A percentile compares a stretch with the other conserved stretches of the same genome.
Evolutionary conservation across 1,284 basidiomycete species (phyloP).

Genomic region (Kwoniella shivajii): DNA sequence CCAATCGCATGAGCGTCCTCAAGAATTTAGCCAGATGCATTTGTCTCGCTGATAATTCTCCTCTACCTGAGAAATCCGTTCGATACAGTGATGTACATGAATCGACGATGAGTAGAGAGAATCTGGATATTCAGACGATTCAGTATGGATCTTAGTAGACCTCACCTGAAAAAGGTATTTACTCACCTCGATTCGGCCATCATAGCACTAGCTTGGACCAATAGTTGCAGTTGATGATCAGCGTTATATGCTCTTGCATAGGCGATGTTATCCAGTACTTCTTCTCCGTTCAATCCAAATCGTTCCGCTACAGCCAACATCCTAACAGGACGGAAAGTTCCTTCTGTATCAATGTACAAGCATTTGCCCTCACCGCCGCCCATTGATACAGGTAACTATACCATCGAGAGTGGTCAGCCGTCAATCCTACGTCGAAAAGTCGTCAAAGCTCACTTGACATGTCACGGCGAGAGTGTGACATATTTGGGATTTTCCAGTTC

Average conservation of each 20-base stretch:
- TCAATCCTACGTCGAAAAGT: constrained; percentile 1
- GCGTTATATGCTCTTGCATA: constrained; percentile 99
- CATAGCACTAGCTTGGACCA: constrained; percentile 90
- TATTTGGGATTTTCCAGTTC: constrained; percentile 97
- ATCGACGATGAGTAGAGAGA: constrained; percentile 94
- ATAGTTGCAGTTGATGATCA: constrained; percentile 90
- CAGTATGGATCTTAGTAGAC: no score
- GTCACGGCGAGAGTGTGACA: constrained; percentile 98
- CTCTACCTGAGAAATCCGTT: constrained; percentile 93
- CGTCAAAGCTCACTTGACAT: constrained; percentile 65
- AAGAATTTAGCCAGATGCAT: constrained; percentile 97
- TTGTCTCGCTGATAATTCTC: constrained; percentile 92
- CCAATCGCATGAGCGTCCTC: constrained; percentile 86
- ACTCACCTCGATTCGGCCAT: constrained; percentile 91
- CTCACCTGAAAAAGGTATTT: not conserved
- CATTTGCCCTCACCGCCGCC: constrained; percentile 99
- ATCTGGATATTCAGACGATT: no score
- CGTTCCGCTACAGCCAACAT: constrained; percentile 93
- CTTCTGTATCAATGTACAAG: constrained; percentile 98
- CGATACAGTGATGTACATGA: constrained; percentile 95
- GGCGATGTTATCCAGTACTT: constrained; percentile 97
- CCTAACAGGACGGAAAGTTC: constrained; percentile 96
- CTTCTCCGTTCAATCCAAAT: constrained; percentile 93
- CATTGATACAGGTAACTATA: constrained; percentile 86
- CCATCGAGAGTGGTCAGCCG: constrained; percentile 4